Conservation (phyloP, 2,329 filamentous ascomycete species). For the Colletotrichum sp. region DNA sequence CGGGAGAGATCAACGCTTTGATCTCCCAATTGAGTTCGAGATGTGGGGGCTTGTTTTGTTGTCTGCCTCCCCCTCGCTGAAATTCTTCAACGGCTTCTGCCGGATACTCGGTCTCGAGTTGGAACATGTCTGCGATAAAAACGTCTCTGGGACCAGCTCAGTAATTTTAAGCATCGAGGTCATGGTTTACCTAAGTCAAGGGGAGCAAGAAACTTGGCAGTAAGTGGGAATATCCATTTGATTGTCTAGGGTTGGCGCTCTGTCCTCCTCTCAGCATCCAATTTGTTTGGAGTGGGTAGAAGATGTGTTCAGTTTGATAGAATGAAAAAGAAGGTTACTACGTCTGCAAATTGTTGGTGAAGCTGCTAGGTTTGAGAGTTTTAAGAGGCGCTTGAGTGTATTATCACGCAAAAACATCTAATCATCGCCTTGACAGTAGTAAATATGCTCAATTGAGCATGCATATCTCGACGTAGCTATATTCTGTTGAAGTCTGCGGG, state of each 20-base stretch:
- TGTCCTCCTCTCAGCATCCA: not conserved
- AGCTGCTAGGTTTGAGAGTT: too few relatives aligned
- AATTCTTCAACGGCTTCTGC: not conserved
- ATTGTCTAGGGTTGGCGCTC: not conserved
- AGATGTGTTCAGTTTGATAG: not conserved
- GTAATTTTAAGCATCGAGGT: not conserved
- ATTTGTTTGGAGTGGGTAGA: not conserved
- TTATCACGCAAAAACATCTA: too few relatives aligned
- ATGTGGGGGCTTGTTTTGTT: not conserved
- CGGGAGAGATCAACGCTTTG: not conserved
- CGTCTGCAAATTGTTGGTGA: accelerated
- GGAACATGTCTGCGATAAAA: not conserved
- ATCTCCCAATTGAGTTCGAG: not conserved
- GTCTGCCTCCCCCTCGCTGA: not conserved
- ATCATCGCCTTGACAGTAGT: too few relatives aligned
- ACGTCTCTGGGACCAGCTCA: not conserved
- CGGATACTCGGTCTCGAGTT: not conserved
- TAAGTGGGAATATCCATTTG: not conserved
- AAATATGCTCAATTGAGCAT: too few relatives aligned
- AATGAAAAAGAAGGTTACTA: accelerated
- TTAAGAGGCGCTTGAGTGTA: accelerated
- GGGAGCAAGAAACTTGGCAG: not conserved
- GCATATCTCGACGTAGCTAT: too few relatives aligned
- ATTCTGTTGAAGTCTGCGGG: not conserved
- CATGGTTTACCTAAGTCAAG: not conserved